Evolutionary conservation across 148 eudicot species (phyloP).

Genomic region (Pharnaceum exiguum): DNA sequence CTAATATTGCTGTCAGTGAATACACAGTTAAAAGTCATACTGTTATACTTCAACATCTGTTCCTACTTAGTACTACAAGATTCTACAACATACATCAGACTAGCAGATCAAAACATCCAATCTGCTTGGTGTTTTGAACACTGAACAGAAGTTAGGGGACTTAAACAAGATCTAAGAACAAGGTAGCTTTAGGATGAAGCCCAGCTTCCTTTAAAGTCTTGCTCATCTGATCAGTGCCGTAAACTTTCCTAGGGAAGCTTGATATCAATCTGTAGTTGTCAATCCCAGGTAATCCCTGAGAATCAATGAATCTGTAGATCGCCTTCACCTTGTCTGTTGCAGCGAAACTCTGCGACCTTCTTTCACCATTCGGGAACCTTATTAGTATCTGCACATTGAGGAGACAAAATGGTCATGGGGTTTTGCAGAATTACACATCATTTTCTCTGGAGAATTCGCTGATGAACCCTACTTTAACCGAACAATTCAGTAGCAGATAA

Average conservation of each 20-base stretch:
- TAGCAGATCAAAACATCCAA: neutral
- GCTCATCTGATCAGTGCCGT: slow-evolving; percentile 62
- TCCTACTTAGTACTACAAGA: too few relatives aligned
- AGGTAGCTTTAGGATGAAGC: slow-evolving; percentile 71
- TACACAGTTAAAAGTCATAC: too few relatives aligned
- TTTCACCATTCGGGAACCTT: slow-evolving; percentile 82
- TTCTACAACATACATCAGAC: neutral
- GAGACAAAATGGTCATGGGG: neutral
- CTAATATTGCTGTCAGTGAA: too few relatives aligned
- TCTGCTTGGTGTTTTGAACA: neutral
- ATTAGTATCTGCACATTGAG: slow-evolving; percentile 49
- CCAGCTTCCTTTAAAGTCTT: slow-evolving; percentile 72
- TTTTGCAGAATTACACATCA: too few relatives aligned
- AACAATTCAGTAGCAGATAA: too few relatives aligned
- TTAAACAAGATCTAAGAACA: slow-evolving; percentile 64
- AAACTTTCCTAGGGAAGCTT: slow-evolving; percentile 80
- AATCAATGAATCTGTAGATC: slow-evolving; percentile 56
- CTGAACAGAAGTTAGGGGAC: neutral
- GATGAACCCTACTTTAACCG: too few relatives aligned
- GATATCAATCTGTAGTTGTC: slow-evolving; percentile 65
- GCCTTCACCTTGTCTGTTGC: slow-evolving; percentile 60
- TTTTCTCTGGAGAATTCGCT: too few relatives aligned
- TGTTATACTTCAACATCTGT: neutral
- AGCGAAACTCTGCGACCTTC: slow-evolving; percentile 60
- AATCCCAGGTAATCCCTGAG: slow-evolving; percentile 48